phyloP scores from a whole-genome alignment of 768 basidiomycete species.

The Gymnopilus dilepis region DNA sequence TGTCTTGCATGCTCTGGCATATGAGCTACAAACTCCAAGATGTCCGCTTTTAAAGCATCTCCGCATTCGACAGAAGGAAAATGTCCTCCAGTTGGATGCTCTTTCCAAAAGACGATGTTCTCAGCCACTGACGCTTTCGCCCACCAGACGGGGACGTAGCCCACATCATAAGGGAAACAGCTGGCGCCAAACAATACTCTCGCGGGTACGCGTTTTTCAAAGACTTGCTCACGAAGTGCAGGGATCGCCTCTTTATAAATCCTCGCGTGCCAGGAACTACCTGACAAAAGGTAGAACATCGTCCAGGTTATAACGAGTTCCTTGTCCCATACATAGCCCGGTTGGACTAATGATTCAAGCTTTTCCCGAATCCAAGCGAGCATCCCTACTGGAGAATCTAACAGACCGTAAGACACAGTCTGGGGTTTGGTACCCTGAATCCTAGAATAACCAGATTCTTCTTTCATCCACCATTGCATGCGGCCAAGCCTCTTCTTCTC shows the following conservation, averaged over 20 bases:
- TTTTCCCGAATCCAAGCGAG: slow-evolving; percentile 55
- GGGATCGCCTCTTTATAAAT: slow-evolving; percentile 37
- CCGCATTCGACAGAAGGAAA: slow-evolving; percentile 51
- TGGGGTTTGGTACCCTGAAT: slow-evolving; percentile 50
- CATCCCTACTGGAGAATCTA: slow-evolving; percentile 57
- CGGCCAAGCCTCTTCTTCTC: slow-evolving; percentile 37
- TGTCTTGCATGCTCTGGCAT: slow-evolving; percentile 18
- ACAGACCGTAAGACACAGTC: slow-evolving; percentile 49
- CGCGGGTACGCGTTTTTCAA: slow-evolving; percentile 25
- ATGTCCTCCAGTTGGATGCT: slow-evolving; percentile 50
- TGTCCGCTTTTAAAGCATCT: slow-evolving; percentile 41
- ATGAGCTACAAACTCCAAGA: slow-evolving; percentile 33
- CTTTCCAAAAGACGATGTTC: slow-evolving; percentile 47
- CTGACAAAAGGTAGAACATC: slow-evolving; percentile 43
- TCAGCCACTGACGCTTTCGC: slow-evolving; percentile 43
- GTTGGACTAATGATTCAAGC: slow-evolving; percentile 28
- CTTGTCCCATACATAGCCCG: slow-evolving; percentile 35
- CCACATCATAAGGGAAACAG: slow-evolving; percentile 46
- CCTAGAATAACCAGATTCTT: slow-evolving; percentile 40
- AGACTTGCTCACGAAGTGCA: slow-evolving; percentile 19
- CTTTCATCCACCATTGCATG: slow-evolving; percentile 33
- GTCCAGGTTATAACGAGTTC: slow-evolving; percentile 42
- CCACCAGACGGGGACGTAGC: slow-evolving; percentile 42
- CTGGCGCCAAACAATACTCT: slow-evolving; percentile 46
- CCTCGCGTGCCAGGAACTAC: slow-evolving; percentile 38